Evolutionary conservation across 306 rosid species (phyloP), one percentile per base, ranked within the genome.

Genomic region (Betula pendula): DNA sequence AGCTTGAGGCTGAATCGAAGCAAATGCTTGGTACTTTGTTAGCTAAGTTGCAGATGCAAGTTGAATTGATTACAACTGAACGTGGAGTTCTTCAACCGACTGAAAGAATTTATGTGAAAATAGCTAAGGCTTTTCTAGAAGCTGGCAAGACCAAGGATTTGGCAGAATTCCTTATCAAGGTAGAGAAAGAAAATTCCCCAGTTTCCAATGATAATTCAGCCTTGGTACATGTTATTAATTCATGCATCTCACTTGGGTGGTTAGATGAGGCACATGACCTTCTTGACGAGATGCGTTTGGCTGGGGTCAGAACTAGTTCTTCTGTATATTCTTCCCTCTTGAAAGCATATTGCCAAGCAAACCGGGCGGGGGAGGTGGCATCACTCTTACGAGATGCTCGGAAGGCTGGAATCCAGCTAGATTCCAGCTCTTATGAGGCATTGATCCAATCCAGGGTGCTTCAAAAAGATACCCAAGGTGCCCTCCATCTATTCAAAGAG

Each of bases 261-360:
- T 86, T 94, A 81, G 98, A 91, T 78, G 88, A 94, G 80, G 97
- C 96, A n/a, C 92, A 91, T 44, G 96, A 90, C 90, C 97, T 94
- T 78, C 89, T 94, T 38, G 94, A 94, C 67, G 96, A 94, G 88
- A 87, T 90, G 91, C 90, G 85, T 60, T 80, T 94, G 79, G 96
- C 98, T 68, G 92, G 97, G 81, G 76, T 90, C 29, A 84, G 84
- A 81, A 79, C 86, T 13, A 83, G 89, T 71, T 82, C 96, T 38
- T 88, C 94, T 9, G 82, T 91, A 68, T 90, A 91, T 72, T 70
- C 87, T 47, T 90, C 94, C 68, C 96, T 94, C 71, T 62, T 94
- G 82, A 90, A 90, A 85, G 96, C 96, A 5, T 94, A 94, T 74
- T 91, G 94, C 82, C 80, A 63, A 81, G 91, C 88, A 51, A 91